These are phyloP conservation scores for Salix udensis DNA, from an alignment of 345 rosid genomes.

Conservation along the genomic window DNA sequence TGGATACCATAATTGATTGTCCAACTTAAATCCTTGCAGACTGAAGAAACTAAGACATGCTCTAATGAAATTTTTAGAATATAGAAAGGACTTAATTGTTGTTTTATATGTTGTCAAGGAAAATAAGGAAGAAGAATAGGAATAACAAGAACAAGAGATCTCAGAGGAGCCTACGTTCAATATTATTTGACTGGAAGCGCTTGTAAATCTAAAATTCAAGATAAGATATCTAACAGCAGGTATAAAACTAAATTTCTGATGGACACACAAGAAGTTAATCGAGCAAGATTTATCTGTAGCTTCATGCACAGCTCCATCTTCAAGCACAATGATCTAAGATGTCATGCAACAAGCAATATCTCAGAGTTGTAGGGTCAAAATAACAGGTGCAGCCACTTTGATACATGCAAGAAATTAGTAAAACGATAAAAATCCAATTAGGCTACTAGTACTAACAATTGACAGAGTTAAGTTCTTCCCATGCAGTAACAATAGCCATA, in stretches of 20 bases:
- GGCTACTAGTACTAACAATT: not conserved
- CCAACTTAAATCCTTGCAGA: not conserved
- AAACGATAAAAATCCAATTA: not conserved
- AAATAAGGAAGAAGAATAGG: not conserved
- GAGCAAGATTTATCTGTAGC: not conserved
- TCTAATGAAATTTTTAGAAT: not conserved
- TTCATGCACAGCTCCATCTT: not conserved
- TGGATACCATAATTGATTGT: not conserved
- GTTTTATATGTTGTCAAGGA: not conserved
- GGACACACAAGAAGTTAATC: not conserved
- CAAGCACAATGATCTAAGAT: not conserved
- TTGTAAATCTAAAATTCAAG: not conserved
- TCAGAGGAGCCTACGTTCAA: not conserved
- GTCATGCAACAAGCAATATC: not conserved
- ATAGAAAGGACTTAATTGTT: not conserved
- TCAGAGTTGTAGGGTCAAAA: constrained; percentile 1
- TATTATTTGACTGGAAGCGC: not conserved
- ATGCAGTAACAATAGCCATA: not conserved
- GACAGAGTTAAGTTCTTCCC: not conserved
- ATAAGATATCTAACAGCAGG: no score
- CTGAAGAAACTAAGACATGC: not conserved
- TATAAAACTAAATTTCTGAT: not conserved
- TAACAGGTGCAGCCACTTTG: not conserved
- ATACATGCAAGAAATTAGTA: not conserved
- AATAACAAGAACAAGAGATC: not conserved